phyloP scores from a whole-genome alignment of 805 yeast species.

The Candida jianshihensis region DNA sequence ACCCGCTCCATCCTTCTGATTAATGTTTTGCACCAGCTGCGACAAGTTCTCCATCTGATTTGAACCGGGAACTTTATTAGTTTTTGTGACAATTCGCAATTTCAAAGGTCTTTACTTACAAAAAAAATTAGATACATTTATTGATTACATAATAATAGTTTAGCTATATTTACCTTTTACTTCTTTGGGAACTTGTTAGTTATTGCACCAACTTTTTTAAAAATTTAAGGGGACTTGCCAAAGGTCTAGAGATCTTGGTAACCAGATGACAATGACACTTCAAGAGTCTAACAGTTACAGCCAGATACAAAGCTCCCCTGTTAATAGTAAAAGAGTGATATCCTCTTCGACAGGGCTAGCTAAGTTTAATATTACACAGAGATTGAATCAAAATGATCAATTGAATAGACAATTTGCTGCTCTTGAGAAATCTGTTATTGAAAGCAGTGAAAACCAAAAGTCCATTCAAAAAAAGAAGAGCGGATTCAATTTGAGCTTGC shows the following conservation, averaged over 20 bases:
- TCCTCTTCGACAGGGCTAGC: slow-evolving; percentile 47
- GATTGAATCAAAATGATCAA: neutral
- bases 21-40: neutral
- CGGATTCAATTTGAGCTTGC: neutral
- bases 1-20: neutral
- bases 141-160: neutral
- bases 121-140: no score
- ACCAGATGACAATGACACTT: no score
- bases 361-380: slow-evolving; percentile 27
- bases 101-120: no score
- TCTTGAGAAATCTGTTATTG: slow-evolving; percentile 1
- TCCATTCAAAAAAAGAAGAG: neutral
- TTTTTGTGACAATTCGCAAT: no score
- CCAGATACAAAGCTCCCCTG: no score
- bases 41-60: no score
- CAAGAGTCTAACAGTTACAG: no score
- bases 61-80: no score
- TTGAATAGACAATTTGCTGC: slow-evolving; percentile 1
- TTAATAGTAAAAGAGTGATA: slow-evolving; percentile 31
- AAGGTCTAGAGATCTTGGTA: no score
- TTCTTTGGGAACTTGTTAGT: slow-evolving; percentile 6
- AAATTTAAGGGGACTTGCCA: no score
- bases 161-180: slow-evolving; percentile 6
- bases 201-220: no score
- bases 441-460: slow-evolving; percentile 1